A percentile compares a stretch with the other conserved stretches of the same genome.
Evolutionary conservation across 78 protist genomes (phyloP).

Genomic region (Bigelowiella natans): DNA sequence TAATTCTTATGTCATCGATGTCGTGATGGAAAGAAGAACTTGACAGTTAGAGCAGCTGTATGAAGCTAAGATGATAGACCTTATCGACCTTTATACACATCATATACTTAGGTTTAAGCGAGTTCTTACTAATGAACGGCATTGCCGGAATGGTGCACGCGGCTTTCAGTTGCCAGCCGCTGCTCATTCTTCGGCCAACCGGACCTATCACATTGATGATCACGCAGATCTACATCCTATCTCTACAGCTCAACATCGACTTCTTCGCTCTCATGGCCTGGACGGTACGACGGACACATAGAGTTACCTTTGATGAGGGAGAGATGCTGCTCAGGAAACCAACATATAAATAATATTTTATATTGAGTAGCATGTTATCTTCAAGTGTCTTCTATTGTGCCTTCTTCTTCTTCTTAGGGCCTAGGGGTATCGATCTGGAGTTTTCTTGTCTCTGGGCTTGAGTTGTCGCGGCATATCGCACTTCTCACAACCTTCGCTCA

Average conservation of each 20-base stretch:
- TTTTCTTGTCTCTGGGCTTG: not conserved
- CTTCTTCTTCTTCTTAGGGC: no score
- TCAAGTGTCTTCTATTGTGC: no score
- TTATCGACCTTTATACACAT: not conserved
- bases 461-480: not conserved
- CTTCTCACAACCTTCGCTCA: slow-evolving; percentile 19
- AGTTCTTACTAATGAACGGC: not conserved
- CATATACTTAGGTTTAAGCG: not conserved
- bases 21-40: no score
- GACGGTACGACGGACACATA: no score
- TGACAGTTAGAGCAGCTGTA: no score
- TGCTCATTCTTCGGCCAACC: slow-evolving; percentile 10
- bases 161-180: not conserved
- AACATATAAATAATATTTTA: no score
- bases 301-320: no score
- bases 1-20: no score
- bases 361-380: no score
- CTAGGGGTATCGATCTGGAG: no score
- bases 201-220: slow-evolving; percentile 10
- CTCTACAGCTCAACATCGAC: not conserved
- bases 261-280: not conserved
- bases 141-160: not conserved
- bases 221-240: not conserved
- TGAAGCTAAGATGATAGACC: no score
- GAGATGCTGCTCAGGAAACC: no score